Evolutionary conservation across 2,329 filamentous ascomycete genomes (phyloP), one percentile per base, ranked within the genome.

Genomic region (Setomelanomma holmii): DNA sequence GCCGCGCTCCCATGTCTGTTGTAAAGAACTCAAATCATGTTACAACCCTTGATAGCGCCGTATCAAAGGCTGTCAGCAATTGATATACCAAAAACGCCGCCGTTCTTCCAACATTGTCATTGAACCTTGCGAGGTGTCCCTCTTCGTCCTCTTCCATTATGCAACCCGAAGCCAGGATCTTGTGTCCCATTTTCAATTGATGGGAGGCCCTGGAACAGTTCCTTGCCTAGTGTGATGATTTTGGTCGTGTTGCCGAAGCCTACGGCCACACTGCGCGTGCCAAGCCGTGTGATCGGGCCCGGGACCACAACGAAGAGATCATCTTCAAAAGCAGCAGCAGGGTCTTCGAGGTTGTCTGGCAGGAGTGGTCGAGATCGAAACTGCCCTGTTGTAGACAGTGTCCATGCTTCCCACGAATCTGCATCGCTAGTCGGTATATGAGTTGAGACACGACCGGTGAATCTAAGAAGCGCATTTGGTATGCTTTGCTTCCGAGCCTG

Each of bases 171-270:
- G 2, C 57, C 60, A 23, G 51, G 48, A 1, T 60, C 59, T 24
- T 58, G 40, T 16, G 34, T 38, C 1, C 55, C 43, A 20, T 51
- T 56, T 12, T 60, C 57, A 5, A 55, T 33, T 4, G 34, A 52
- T 12, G 49, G 40, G 35, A 55, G 27, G 11, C 59, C 63, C 40
- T 87, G 84, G 61, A 88, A 89, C 24, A 83, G 78, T 66, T 89
- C 87, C 56, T 84, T 82, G 5, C 87, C 88, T 5, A 88, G 78
- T 1, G 84, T 85, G 49, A 92, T 81, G 44, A 92, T 76, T 73
- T 91, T 92, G 64, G 92, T 80, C 1, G 85, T 80, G 60, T 91
- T 89, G 11, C 89, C 90, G 53, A 92, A 85, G 0, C 83, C 88
- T 23, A 93, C 82, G 0, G 85, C 89, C 3, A 90, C 80, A 44